Percentiles rank a stretch among this genome's conserved stretches.
These are phyloP conservation scores for Boletus reticulatus DNA, from an alignment of 768 basidiomycete genomes.

Conservation along the genomic window DNA sequence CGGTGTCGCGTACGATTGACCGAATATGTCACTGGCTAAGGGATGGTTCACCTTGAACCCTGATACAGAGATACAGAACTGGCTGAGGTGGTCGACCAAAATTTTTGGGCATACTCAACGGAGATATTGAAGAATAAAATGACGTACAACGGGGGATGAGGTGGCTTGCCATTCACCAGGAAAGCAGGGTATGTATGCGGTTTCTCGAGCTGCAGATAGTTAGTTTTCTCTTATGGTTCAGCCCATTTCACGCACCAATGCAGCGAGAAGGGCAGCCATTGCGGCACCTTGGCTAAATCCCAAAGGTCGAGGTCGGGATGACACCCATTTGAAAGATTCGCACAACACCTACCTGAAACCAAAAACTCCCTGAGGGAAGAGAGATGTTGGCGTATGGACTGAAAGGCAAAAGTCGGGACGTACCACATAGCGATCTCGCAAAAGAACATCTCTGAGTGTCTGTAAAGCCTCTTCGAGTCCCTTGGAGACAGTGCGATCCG, in stretches of 20 bases:
- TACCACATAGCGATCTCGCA: slow-evolving; percentile 64
- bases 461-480: slow-evolving; percentile 61
- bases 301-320: neutral
- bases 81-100: slow-evolving; percentile 35
- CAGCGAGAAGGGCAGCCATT: slow-evolving; percentile 67
- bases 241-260: slow-evolving; percentile 50
- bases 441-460: slow-evolving; percentile 54
- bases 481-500: slow-evolving; percentile 45
- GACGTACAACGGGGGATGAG: slow-evolving; percentile 74
- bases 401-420: slow-evolving; percentile 13
- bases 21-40: slow-evolving; percentile 48
- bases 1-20: slow-evolving; percentile 57
- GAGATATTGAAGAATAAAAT: neutral
- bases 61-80: slow-evolving; percentile 74
- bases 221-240: neutral
- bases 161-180: slow-evolving; percentile 58
- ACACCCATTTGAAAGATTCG: neutral
- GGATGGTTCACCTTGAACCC: slow-evolving; percentile 60
- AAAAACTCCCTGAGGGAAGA: slow-evolving; percentile 58
- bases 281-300: slow-evolving; percentile 69
- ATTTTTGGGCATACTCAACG: neutral
- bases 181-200: slow-evolving; percentile 56
- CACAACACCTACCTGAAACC: slow-evolving; percentile 62
- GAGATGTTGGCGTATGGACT: neutral
- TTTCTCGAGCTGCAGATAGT: slow-evolving; percentile 45